Percentiles rank a stretch among this genome's conserved stretches.
Evolutionary conservation across 441 rosid species (phyloP).

Genomic region (Populus tomentosa): DNA sequence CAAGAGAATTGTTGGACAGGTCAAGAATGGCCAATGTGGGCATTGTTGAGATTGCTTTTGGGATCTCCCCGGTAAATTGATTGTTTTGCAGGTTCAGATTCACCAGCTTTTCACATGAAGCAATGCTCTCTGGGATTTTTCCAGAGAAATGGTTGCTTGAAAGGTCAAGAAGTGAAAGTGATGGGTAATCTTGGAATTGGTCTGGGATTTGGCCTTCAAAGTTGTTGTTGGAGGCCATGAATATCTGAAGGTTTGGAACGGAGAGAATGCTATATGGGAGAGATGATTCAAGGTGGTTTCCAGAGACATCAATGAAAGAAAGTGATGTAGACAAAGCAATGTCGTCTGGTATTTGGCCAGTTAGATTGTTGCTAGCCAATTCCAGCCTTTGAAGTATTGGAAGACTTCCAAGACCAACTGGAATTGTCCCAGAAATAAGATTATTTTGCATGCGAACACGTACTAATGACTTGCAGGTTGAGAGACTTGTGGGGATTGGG

Average conservation of each 20-base stretch:
- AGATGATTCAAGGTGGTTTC: constrained; percentile 56
- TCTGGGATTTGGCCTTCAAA: constrained; percentile 72
- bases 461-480: constrained; percentile 54
- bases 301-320: constrained; percentile 78
- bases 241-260: constrained; percentile 62
- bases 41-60: constrained; percentile 61
- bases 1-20: constrained; percentile 70
- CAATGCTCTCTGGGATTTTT: constrained; percentile 67
- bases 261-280: constrained; percentile 71
- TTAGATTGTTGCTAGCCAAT: constrained; percentile 71
- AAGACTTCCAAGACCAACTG: constrained; percentile 61
- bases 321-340: constrained; percentile 59
- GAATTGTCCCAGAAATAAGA: constrained; percentile 60
- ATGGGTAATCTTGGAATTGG: constrained; percentile 86
- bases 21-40: constrained; percentile 74
- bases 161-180: constrained; percentile 77
- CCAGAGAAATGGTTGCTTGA: constrained; percentile 69
- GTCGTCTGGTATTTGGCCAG: constrained; percentile 73
- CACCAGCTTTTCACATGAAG: constrained; percentile 73
- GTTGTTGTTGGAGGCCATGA: constrained; percentile 67
- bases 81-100: constrained; percentile 65
- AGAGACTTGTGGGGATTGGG: constrained; percentile 51
- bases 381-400: constrained; percentile 78
- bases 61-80: constrained; percentile 62
- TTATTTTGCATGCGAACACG: constrained; percentile 77